Evolutionary conservation across 352 stramenopile genomes (phyloP).

Genomic region (Pythium rishiriense): DNA sequence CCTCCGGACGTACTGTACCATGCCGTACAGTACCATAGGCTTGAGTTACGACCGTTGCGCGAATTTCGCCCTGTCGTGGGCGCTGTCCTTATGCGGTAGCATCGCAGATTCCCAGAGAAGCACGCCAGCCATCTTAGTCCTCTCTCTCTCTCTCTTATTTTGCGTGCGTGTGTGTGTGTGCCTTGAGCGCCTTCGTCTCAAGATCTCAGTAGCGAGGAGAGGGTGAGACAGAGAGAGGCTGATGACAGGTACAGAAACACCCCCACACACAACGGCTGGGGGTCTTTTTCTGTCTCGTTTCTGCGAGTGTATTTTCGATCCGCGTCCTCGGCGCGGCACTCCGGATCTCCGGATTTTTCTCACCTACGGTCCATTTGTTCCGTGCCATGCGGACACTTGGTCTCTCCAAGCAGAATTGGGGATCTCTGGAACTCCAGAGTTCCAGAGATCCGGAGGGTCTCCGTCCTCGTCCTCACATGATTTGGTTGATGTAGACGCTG

Average conservation of each 20-base stretch:
- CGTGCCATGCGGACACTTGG: too few relatives aligned
- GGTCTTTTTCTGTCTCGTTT: not conserved
- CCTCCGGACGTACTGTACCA: not conserved
- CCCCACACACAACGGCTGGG: not conserved
- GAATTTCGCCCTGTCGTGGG: not conserved
- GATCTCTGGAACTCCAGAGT: constrained; percentile 3
- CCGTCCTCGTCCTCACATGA: constrained; percentile 57
- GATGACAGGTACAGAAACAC: not conserved
- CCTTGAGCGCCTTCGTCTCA: not conserved
- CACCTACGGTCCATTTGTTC: not conserved
- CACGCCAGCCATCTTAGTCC: not conserved
- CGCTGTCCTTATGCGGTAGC: not conserved
- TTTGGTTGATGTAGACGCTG: constrained; percentile 90
- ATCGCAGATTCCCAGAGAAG: not conserved
- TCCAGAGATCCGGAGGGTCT: not conserved
- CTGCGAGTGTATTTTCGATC: not conserved
- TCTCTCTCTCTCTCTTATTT: not conserved
- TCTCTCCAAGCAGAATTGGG: not conserved
- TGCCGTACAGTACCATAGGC: too few relatives aligned
- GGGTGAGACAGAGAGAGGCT: too few relatives aligned
- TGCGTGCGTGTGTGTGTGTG: too few relatives aligned
- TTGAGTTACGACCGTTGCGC: not conserved
- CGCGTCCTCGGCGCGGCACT: not conserved
- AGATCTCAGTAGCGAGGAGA: not conserved
- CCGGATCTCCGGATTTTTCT: not conserved